These are phyloP conservation scores for Nakaseomyces bracarensis DNA, from an alignment of 1,139 yeast genomes.

Conservation along the genomic window DNA sequence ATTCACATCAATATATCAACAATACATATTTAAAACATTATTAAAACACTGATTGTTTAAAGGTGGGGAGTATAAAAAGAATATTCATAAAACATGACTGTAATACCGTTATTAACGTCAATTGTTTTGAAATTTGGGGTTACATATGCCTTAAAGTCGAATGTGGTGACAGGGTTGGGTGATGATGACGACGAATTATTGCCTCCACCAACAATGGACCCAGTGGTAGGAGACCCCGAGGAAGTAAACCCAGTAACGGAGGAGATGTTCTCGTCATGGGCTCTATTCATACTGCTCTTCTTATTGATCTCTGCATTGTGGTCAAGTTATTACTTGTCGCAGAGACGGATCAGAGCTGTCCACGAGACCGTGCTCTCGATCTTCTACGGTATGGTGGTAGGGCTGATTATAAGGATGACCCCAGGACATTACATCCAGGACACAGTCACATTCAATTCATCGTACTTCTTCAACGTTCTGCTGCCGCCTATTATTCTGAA, in stretches of 20 bases:
- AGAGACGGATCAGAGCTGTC: conserved; percentile 81
- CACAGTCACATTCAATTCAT: conserved; percentile 88
- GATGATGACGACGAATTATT: conserved; percentile 1
- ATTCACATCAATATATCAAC: too few relatives aligned
- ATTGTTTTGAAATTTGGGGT: background rate
- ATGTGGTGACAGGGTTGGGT: background rate
- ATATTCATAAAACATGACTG: too few relatives aligned
- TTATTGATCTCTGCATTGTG: conserved; percentile 82
- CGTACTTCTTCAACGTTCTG: conserved; percentile 86
- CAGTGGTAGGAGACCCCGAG: conserved; percentile 14
- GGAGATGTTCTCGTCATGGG: conserved; percentile 96
- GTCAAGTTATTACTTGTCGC: conserved; percentile 91
- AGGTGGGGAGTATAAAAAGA: too few relatives aligned
- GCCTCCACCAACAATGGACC: conserved; percentile 9
- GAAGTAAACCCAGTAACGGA: conserved; percentile 86
- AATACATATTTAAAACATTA: background rate
- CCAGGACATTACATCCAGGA: conserved; percentile 98
- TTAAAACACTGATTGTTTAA: too few relatives aligned
- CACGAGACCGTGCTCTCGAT: conserved; percentile 96
- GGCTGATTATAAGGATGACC: conserved; percentile 74
- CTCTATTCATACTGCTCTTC: conserved; percentile 74
- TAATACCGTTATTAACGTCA: background rate
- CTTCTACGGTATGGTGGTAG: conserved; percentile 94
- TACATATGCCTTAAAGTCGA: background rate
- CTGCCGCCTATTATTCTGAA: conserved; percentile 94